These are phyloP conservation scores for Colletotrichum sansevieriae DNA, from an alignment of 2,329 filamentous ascomycete species.

Conservation along the genomic window DNA sequence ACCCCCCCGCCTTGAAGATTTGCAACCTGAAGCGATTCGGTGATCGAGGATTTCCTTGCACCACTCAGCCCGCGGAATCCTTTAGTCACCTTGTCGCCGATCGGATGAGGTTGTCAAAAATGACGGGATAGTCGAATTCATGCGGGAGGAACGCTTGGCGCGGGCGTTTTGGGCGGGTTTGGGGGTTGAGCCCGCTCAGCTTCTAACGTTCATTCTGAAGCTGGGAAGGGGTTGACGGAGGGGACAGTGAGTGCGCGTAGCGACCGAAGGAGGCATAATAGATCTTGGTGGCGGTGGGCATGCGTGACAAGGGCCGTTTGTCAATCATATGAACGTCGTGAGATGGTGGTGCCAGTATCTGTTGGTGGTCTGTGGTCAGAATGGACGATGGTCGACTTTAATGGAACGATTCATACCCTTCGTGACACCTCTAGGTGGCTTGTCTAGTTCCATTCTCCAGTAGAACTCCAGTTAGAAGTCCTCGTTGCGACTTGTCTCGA, in stretches of 20 bases:
- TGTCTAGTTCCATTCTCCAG: background rate
- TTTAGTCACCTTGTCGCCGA: slow-evolving; percentile 22
- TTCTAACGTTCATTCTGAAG: background rate
- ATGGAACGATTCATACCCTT: slow-evolving; percentile 19
- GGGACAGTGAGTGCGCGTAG: background rate
- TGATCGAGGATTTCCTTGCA: slow-evolving; percentile 19
- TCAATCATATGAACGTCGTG: slow-evolving; percentile 30
- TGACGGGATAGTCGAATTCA: slow-evolving; percentile 38
- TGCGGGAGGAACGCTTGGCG: slow-evolving; percentile 39
- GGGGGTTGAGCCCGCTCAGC: slow-evolving; percentile 19
- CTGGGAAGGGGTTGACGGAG: background rate
- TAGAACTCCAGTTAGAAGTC: background rate
- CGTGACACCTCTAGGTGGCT: slow-evolving; percentile 6
- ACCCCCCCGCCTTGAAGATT: background rate
- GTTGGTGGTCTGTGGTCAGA: slow-evolving; percentile 16
- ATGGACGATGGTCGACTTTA: background rate
- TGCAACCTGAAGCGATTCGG: slow-evolving; percentile 21
- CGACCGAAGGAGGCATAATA: background rate
- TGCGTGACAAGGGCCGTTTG: slow-evolving; percentile 13
- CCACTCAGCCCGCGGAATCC: slow-evolving; percentile 22
- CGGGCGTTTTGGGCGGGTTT: slow-evolving; percentile 34
- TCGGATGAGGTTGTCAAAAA: slow-evolving; percentile 33
- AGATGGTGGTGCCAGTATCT: slow-evolving; percentile 39
- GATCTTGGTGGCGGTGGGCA: slow-evolving; percentile 13
- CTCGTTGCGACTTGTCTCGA: slow-evolving; percentile 3